phyloP scores from a whole-genome alignment of 192 early-diverging fungal genomes.

The Lobosporangium transversale region DNA sequence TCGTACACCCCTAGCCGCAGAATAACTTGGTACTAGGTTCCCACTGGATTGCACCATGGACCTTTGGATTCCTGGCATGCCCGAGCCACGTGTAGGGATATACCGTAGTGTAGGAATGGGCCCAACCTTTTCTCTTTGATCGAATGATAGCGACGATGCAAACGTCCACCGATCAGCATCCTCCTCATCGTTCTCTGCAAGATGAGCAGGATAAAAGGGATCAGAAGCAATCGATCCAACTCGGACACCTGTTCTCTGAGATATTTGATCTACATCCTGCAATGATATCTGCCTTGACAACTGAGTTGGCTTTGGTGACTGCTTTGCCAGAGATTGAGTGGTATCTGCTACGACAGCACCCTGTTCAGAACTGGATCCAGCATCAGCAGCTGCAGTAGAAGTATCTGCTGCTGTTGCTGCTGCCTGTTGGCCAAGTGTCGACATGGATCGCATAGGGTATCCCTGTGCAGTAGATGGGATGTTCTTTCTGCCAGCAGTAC shows the following conservation, averaged over 20 bases:
- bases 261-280: not conserved
- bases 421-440: not conserved
- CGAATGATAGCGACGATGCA: slow-evolving; percentile 46
- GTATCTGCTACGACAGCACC: too few species aligned
- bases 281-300: not conserved
- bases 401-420: not conserved
- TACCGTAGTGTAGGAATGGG: slow-evolving; percentile 22
- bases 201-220: slow-evolving; percentile 30
- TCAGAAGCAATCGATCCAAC: slow-evolving; percentile 18
- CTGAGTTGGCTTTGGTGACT: not conserved
- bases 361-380: too few species aligned
- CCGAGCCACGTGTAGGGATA: slow-evolving; percentile 18
- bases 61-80: not conserved
- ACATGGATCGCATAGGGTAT: slow-evolving; percentile 39
- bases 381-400: too few species aligned
- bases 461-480: slow-evolving; percentile 3
- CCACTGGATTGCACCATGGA: slow-evolving; percentile 24
- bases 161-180: slow-evolving; percentile 53
- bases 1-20: slow-evolving; percentile 10
- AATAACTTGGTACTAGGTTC: slow-evolving; percentile 9
- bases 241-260: not conserved
- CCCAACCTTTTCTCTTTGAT: slow-evolving; percentile 24
- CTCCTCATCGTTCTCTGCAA: slow-evolving; percentile 46
- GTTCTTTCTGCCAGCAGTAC: too few species aligned
- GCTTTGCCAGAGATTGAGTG: too few species aligned